These are phyloP conservation scores for Penicillium flavigenum DNA, from an alignment of 495 filamentous ascomycete genomes.

Conservation along the genomic window DNA sequence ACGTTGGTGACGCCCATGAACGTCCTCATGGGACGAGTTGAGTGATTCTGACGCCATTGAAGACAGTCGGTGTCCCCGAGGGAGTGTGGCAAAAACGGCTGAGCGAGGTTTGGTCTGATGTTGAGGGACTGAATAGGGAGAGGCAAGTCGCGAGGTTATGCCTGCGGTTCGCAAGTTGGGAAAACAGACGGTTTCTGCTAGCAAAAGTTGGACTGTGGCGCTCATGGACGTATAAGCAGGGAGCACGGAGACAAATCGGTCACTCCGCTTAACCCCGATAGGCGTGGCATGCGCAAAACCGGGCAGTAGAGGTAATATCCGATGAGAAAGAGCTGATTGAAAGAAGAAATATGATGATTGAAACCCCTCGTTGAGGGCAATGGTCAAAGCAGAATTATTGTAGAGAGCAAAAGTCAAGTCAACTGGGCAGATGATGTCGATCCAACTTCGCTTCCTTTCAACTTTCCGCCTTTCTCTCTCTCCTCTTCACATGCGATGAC, in stretches of 20 bases:
- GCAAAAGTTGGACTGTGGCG: constrained; percentile 15
- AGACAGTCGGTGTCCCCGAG: constrained; percentile 21
- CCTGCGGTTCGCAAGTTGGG: constrained; percentile 7
- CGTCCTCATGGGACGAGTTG: constrained; percentile 32
- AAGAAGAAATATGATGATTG: not conserved
- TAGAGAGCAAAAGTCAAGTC: constrained; percentile 14
- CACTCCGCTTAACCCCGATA: constrained; percentile 32
- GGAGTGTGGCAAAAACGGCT: constrained; percentile 21
- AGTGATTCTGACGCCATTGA: constrained; percentile 47
- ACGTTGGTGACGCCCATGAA: constrained; percentile 41
- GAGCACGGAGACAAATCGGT: constrained; percentile 25
- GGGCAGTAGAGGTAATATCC: constrained; percentile 8
- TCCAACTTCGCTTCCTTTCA: constrained; percentile 16
- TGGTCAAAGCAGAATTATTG: constrained; percentile 4
- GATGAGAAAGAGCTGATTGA: constrained; percentile 7
- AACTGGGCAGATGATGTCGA: constrained; percentile 14
- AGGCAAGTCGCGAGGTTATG: constrained; percentile 5
- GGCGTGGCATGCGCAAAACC: constrained; percentile 14
- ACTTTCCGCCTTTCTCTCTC: constrained; percentile 20
- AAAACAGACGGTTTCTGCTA: constrained; percentile 13
- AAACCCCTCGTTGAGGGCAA: constrained; percentile 8
- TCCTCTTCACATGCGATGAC: constrained; percentile 25
- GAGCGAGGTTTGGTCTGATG: constrained; percentile 23
- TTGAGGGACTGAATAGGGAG: constrained; percentile 21
- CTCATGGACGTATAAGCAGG: constrained; percentile 20